Evolutionary conservation across 306 rosid genomes (phyloP).

Genomic region (Trifolium repens): DNA sequence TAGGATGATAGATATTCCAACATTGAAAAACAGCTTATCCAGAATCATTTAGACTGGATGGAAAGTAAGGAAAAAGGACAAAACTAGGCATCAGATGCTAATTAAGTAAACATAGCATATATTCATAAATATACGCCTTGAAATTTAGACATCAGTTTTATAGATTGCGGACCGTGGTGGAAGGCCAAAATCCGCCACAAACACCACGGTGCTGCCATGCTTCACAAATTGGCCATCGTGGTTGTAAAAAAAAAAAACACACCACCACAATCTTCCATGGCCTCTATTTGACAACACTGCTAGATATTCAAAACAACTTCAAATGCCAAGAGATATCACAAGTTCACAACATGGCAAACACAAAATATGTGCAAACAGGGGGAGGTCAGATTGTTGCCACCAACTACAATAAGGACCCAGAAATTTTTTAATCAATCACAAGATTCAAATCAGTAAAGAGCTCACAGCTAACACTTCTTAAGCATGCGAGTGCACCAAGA

Average conservation of each 20-base stretch:
- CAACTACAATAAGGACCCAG: not conserved
- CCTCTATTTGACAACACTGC: conserved; percentile 6
- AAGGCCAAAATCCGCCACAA: not conserved
- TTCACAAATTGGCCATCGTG: not conserved
- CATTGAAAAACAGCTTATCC: not conserved
- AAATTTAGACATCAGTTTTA: conserved; percentile 21
- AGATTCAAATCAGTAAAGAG: conserved; percentile 21
- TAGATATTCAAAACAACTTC: conserved; percentile 22
- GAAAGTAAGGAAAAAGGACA: conserved; percentile 16
- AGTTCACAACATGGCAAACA: not conserved
- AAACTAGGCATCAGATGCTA: conserved; percentile 6
- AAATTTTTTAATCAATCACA: not conserved
- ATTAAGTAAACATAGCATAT: conserved; percentile 17
- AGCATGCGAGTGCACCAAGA: conserved; percentile 4
- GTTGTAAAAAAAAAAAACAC: not conserved
- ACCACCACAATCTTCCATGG: not conserved
- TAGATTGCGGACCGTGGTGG: not conserved
- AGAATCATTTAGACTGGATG: not conserved
- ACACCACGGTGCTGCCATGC: not conserved
- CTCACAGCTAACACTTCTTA: not conserved
- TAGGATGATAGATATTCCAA: conserved; percentile 37
- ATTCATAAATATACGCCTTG: not conserved
- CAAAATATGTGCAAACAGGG: not conserved
- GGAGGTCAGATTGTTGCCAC: conserved; percentile 7
- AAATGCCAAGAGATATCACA: conserved; percentile 7